Evolutionary conservation across 1,284 basidiomycete genomes (phyloP), one percentile per base, ranked within the genome.

Genomic region (Rugosomyces carneus): DNA sequence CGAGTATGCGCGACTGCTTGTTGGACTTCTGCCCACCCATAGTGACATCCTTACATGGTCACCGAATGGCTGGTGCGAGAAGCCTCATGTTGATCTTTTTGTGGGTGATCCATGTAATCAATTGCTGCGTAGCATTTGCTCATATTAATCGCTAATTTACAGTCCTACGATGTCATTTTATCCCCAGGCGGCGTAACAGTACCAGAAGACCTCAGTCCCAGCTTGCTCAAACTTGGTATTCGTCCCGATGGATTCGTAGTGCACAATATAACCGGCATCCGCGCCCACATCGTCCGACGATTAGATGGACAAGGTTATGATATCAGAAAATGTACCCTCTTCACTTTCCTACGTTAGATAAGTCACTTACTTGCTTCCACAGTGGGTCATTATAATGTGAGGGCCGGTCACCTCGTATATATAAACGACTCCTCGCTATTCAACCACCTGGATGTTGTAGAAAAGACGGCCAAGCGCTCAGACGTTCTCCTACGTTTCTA

Each of bases 281-380:
- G 85, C 21, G 75, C 83, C 1, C 80, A 81, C 48, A 81, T 93
- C 16, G 81, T 89, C 18, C 84, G 78, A 57, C 74, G 88, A 19
- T 62, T 92, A 40, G 91, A 93, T 57, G 84, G 85, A n/a, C 79
- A 72, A 55, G 91, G 91, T 3, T 94, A 91, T 57, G 89, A 93
- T 56, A 76, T 94, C 35, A 75, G 84, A 15, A 88, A 80, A 68
- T 70, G 90, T 92, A 55, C 57, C 57, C n/a, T 7, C 32, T 35
- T 36, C 13, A 40, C 13, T 16, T 49, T 23, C n/a, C n/a, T 37
- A 24, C 37, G 2, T 35, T 35, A 13, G 29, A n/a, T 31, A 16
- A 27, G 4, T n/a, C 40, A 39, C 47, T 56, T 37, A 53, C 40
- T 32, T n/a, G 11, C 35, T 29, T 20, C 42, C 47, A 3, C 15